phyloP scores from a whole-genome alignment of 805 yeast species.

The Nakazawaea ishiwadae region DNA sequence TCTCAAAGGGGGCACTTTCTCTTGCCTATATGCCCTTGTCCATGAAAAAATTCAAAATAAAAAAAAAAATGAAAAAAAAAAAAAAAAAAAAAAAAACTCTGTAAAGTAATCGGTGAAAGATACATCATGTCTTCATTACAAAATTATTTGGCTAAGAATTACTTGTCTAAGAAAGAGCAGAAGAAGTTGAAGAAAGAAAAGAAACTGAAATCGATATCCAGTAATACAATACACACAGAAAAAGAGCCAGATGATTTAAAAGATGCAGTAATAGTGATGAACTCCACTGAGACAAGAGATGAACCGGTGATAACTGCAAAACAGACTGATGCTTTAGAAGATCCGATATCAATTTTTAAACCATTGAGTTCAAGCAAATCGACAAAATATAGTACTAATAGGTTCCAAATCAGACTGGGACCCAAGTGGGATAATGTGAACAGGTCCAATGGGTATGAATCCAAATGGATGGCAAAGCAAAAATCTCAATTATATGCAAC shows the following conservation, averaged over 20 bases:
- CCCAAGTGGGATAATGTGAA: slow-evolving; percentile 90
- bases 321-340: neutral
- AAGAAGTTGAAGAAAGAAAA: slow-evolving; percentile 22
- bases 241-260: neutral
- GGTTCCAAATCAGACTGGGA: slow-evolving; percentile 79
- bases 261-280: neutral
- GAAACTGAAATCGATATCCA: slow-evolving; percentile 12
- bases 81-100: too few species aligned
- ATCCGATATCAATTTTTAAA: slow-evolving; percentile 2
- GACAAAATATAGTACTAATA: slow-evolving; percentile 49
- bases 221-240: slow-evolving; percentile 8
- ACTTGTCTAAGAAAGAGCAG: slow-evolving; percentile 27
- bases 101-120: too few species aligned
- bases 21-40: too few species aligned
- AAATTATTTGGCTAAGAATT: slow-evolving; percentile 41
- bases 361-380: too few species aligned
- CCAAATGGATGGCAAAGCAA: slow-evolving; percentile 20
- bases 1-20: too few species aligned
- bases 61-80: neutral
- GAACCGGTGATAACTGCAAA: too few species aligned
- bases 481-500: neutral
- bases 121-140: slow-evolving; percentile 26
- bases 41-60: too few species aligned
- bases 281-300: too few species aligned
- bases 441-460: slow-evolving; percentile 84